Evolutionary conservation across 345 rosid genomes (phyloP), one percentile per base, ranked within the genome.

Genomic region (Pistacia integerrima): DNA sequence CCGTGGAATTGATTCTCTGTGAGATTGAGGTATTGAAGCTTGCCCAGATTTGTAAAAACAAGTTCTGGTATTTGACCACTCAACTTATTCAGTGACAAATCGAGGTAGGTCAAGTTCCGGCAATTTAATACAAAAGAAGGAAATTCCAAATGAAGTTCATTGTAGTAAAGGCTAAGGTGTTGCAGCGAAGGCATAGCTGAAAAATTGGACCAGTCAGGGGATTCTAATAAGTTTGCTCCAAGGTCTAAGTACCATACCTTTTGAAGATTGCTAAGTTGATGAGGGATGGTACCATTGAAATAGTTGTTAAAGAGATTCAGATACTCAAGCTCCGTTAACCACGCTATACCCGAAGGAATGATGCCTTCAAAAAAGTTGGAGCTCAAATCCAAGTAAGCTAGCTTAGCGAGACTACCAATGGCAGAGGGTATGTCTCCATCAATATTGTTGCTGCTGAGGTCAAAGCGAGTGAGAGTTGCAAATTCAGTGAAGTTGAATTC

Each of bases 171-270:
- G 79, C 88, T 80, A 64, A 91, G 88, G 64, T 88, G 76, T 25
- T 75, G 80, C 88, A 91, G 74, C 4, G 62, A 78, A 55, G 89
- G 86, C 87, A 91, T 76, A 64, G 56, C 69, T 0, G 83, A 82
- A 78, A 91, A 90, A 28, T 80, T 73, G 1, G 93, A 87, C 92
- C 89, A 87, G 16, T 88, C 87, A 35, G 89, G 83, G 41, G 88
- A 72, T 66, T 67, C 78, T 62, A 91, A 80, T 75, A 65, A 87
- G 77, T 91, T 91, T 8, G 58, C 79, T 74, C 97, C 97, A 33
- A 90, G 85, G 80, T 91, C 91, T 28, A 81, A 71, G 82, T 74
- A 67, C 80, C 83, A 6, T 77, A 84, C 78, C 80, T 90, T 87
- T 56, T 51, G 82, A 41, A 91, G 96, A 35, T 68, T 73, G 82